phyloP scores from a whole-genome alignment of 2,329 filamentous ascomycete species.

The Metarhizium rileyi region DNA sequence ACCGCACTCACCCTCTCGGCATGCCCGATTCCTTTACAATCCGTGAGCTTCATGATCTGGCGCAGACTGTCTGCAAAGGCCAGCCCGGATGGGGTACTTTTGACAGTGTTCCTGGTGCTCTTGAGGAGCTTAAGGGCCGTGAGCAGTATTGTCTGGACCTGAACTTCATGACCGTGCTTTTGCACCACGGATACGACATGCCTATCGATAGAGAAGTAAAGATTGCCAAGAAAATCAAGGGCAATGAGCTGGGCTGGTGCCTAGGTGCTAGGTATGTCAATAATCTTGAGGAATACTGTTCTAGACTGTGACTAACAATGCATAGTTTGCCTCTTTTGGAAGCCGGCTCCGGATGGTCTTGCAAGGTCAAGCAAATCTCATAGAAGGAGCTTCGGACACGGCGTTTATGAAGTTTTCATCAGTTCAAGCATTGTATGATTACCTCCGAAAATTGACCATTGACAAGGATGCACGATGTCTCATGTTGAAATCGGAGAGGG shows the following conservation, averaged over 20 bases:
- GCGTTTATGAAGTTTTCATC: not conserved
- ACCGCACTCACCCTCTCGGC: conserved; percentile 84
- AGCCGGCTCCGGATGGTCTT: conserved; percentile 79
- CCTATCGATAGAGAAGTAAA: conserved; percentile 91
- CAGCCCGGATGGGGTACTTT: conserved; percentile 74
- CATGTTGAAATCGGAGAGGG: not conserved
- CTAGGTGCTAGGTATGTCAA: conserved; percentile 76
- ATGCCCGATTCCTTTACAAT: conserved; percentile 98
- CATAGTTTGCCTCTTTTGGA: conserved; percentile 71
- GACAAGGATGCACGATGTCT: not conserved
- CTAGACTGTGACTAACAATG: conserved; percentile 11
- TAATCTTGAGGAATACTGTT: not conserved
- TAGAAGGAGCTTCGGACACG: conserved; percentile 25
- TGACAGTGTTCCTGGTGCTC: conserved; percentile 60
- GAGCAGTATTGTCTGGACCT: conserved; percentile 92
- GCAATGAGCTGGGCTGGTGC: conserved; percentile 96
- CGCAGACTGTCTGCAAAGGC: conserved; percentile 75
- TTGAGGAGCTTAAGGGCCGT: conserved; percentile 69
- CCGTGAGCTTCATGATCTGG: conserved; percentile 77
- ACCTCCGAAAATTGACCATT: not conserved
- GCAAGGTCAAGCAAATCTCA: conserved; percentile 69
- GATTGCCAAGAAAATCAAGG: conserved; percentile 98
- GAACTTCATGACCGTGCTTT: conserved; percentile 88
- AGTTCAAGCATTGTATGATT: not conserved
- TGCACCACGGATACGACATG: conserved; percentile 97